Base-by-base conservation (phyloP, 1,284 basidiomycete species). In the Fomitopsis palustris region DNA sequence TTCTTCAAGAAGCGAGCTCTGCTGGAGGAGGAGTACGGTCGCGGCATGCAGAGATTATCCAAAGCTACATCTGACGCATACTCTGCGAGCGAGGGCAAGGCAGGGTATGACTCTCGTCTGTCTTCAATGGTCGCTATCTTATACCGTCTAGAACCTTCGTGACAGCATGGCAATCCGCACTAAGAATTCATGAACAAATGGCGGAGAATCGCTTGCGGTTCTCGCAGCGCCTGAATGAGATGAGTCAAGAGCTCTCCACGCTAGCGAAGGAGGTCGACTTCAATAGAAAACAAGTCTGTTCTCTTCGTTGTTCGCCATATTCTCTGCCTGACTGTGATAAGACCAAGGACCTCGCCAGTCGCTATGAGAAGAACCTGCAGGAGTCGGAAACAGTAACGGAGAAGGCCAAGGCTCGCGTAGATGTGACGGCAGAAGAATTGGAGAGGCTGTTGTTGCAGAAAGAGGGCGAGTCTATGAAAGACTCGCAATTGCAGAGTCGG, bases 21-120 rank as follows among this genome's bases (percentile, higher is more conserved):
- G 52, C 84, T 98, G 58, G 96, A 99, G 72, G 96, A 98, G 67
- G 95, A 98, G 66, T 98, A 98, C 67, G 95, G 93, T 3, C 86
- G 94, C 67, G 85, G 82, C 55, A 74, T 98, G 74, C 87, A 89
- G 66, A 98, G 97, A 75, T 81, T 98, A 21, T 82, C 92, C 14
- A 83, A 89, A 55, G 77, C 81, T 27, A 90, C 93, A 4, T 82
- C 88, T 17, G 94, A 98, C 58, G 81, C 85, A 8, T 99, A 99
- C 74, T 81, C 88, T 7, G 77, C 89, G 70, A 89, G 86, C 66
- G 96, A 98, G 57, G 95, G 93, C 62, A 98, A 98, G 76, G 95
- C 96, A 54, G 96, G 96, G 91, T 96, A 67, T 82, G 67, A 16
- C n/a, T n/a, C 29, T 12, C 17, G 8, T 29, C 31, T 9, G 8